A percentile compares a stretch with the other conserved stretches of the same genome.
phyloP scores from a whole-genome alignment of 768 basidiomycete species.

The Dioszegia hungarica region DNA sequence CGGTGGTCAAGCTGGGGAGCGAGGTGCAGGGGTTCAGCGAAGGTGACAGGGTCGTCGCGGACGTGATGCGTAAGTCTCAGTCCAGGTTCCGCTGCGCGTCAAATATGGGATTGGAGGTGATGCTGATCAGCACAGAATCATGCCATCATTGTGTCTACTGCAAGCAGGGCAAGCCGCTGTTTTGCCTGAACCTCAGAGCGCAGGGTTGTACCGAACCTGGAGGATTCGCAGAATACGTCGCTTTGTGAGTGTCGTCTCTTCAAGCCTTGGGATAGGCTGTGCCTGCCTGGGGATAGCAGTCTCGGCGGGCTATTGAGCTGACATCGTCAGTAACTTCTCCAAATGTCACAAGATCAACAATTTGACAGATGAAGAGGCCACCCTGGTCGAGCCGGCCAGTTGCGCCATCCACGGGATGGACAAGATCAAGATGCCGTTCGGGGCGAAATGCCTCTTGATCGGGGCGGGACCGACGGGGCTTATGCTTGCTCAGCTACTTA shows the following conservation, averaged over 20 bases:
- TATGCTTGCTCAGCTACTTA: slow-evolving; percentile 79
- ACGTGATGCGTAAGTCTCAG: slow-evolving; percentile 56
- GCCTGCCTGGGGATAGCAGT: too few species aligned
- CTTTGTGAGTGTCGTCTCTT: slow-evolving; percentile 74
- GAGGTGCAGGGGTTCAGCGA: slow-evolving; percentile 69
- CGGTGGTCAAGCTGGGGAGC: slow-evolving; percentile 68
- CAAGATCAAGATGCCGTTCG: slow-evolving; percentile 74
- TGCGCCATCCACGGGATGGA: slow-evolving; percentile 90
- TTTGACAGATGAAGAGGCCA: slow-evolving; percentile 78
- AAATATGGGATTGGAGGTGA: too few species aligned
- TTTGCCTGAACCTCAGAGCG: slow-evolving; percentile 79
- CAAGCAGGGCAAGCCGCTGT: slow-evolving; percentile 69
- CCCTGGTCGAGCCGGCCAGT: slow-evolving; percentile 80
- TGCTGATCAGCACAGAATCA: too few species aligned
- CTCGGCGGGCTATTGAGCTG: too few species aligned
- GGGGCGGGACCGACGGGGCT: slow-evolving; percentile 92
- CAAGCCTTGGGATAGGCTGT: too few species aligned
- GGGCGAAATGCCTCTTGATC: slow-evolving; percentile 74
- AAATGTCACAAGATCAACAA: slow-evolving; percentile 88
- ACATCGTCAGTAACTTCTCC: slow-evolving; percentile 56
- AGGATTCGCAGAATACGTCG: slow-evolving; percentile 84
- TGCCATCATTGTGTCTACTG: slow-evolving; percentile 85
- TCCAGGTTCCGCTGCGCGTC: background rate
- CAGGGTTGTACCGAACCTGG: slow-evolving; percentile 75
- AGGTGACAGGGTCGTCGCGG: slow-evolving; percentile 80